Evolutionary conservation across 495 filamentous ascomycete species (phyloP).

Genomic region (Pseudoneurospora amorphoporcata): DNA sequence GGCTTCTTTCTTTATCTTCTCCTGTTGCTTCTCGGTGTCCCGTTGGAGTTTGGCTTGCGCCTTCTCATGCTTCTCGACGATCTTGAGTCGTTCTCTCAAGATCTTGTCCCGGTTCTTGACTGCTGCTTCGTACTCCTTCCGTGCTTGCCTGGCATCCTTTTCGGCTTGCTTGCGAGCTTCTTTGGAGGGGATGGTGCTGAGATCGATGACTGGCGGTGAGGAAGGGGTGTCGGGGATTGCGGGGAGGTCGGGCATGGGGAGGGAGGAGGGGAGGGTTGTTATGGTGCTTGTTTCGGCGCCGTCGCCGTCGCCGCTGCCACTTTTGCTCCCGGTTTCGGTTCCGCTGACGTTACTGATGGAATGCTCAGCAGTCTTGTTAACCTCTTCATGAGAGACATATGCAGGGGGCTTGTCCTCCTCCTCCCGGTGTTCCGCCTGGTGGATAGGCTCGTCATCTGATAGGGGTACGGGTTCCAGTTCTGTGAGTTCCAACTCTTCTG

Average conservation of each 20-base stretch:
- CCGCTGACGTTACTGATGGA: background rate
- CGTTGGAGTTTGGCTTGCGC: conserved; percentile 33
- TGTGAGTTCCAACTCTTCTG: background rate
- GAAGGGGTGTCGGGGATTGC: conserved; percentile 32
- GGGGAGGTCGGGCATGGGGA: conserved; percentile 19
- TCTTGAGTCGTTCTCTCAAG: conserved; percentile 48
- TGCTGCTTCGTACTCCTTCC: conserved; percentile 50
- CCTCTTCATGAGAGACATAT: background rate
- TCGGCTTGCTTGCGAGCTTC: conserved; percentile 53
- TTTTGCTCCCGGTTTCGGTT: background rate
- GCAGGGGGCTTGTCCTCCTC: background rate
- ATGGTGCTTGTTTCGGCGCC: background rate
- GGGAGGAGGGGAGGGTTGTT: background rate
- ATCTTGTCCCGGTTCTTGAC: conserved; percentile 54
- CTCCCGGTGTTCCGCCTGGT: background rate
- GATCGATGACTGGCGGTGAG: conserved; percentile 35
- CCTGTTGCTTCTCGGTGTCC: conserved; percentile 20
- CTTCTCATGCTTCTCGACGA: conserved; percentile 45
- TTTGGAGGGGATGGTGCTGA: conserved; percentile 45
- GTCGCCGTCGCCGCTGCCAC: background rate
- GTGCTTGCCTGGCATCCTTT: conserved; percentile 44
- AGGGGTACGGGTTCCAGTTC: background rate
- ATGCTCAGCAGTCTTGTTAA: background rate
- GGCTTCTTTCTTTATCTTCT: conserved; percentile 24
- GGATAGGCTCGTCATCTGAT: background rate